phyloP scores from a whole-genome alignment of 768 basidiomycete genomes.

The Albatrellus ellisii region DNA sequence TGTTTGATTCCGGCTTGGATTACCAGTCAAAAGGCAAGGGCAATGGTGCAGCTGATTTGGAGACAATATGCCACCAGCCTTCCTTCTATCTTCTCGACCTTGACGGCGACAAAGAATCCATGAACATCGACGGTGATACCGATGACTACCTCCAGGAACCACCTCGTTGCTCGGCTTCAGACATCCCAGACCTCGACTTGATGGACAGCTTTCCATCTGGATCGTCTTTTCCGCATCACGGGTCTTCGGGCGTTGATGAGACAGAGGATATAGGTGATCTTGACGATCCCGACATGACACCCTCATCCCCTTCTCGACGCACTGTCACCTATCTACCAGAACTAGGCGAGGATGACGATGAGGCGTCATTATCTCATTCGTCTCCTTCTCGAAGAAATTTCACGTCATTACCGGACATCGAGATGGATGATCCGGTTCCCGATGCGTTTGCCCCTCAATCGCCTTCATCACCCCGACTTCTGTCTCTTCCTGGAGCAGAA shows the following conservation, averaged over 20 bases:
- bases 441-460: slow-evolving; percentile 3
- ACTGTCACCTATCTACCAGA: slow-evolving; percentile 6
- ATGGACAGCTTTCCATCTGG: background rate
- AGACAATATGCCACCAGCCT: too few relatives aligned
- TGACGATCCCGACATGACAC: background rate
- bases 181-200: background rate
- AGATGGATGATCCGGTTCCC: background rate
- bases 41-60: too few relatives aligned
- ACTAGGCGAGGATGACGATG: slow-evolving; percentile 9
- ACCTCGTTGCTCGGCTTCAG: background rate
- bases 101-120: background rate
- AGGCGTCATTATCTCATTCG: background rate
- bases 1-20: too few relatives aligned
- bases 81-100: background rate
- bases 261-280: too few relatives aligned
- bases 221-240: background rate
- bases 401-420: background rate
- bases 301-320: slow-evolving; percentile 11
- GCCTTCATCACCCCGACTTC: slow-evolving; percentile 12
- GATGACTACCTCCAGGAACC: background rate
- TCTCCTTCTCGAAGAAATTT: background rate
- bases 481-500: slow-evolving; percentile 31
- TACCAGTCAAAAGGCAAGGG: too few relatives aligned
- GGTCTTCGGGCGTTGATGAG: background rate
- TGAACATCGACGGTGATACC: background rate